Base-by-base conservation (phyloP, 441 rosid species). In the Populus hybrid region DNA sequence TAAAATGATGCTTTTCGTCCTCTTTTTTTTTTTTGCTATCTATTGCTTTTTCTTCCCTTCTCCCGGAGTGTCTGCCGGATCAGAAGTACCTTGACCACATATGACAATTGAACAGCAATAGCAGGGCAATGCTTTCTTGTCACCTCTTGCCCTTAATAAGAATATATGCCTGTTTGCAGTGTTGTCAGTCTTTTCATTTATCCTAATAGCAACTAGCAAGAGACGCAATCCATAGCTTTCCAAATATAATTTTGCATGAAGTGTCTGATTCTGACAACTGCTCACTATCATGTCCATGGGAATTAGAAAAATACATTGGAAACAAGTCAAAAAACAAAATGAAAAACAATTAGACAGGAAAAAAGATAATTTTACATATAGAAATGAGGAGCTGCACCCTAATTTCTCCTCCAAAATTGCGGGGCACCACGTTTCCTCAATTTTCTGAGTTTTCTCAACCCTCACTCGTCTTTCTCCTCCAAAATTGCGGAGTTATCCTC, bases 381-480 rank as follows among this genome's bases (percentile, higher is more conserved):
- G 64, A 32, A 75, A 53, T 50, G 5, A 50, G 18, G 57, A 5
- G 57, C 18, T 38, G 66, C 74, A 30, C 40, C 71, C 81, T 64
- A 75, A 40, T 63, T 74, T 42, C 76, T 24, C 24, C 73, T 72
- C 73, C 83, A 84, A 82, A 84, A 84, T 75, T 84, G 83, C 42
- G 57, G 23, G 21, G 32, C 59, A 28, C 40, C 63, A 24, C 64
- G 35, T 67, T 26, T 53, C 40, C 59, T 59, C 32, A 57, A 66
- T 4, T 53, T 67, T 28, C 61, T 1, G 64, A 66, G 4, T 50
- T 73, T 42, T 53, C 75, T 87, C 75, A 86, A 10, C 83, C 84
- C 69, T 82, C 83, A 14, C 59, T 83, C 69, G 79, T 81, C 68
- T 81, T 88, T 81, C 86, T 88, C 82, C 87, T 89, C 80, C 46